Base-by-base conservation (phyloP, 208 protist species). In the Wallacemonas rigidus region DNA sequence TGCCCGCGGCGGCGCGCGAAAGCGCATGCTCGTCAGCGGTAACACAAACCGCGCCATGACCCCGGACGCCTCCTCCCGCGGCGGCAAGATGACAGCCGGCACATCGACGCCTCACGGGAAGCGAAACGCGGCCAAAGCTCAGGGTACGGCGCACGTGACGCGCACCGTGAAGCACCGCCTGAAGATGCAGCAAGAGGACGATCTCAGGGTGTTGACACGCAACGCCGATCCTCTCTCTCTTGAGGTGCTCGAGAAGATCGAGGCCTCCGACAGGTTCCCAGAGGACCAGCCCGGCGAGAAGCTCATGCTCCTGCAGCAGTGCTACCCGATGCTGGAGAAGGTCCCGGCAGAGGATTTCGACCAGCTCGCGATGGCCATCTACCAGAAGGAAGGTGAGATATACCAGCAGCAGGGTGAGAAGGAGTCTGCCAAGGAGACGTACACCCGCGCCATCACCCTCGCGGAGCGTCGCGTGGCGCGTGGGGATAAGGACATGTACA, bases 381-480 rank as follows among this genome's bases (percentile, higher is more conserved):
- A 92, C 71, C 85, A 91, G 73, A 90, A 91, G 72, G 86, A 95
- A 55, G 91, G 86, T 4, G 88, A 93, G 40, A 75, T 87, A 17
- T 90, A 91, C 73, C 69, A 89, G 51, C 56, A 77, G 44, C 75
- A 84, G 65, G 76, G 72, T 7, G 83, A 90, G 67, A 73, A 54
- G 9, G 79, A 90, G 35, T 82, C 58, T 56, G 91, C 91, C 40
- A 92, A 89, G 69, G 80, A 82, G 41, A 76, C 78, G 40, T 95
- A 91, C 77, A 77, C 76, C 35, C 79, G 84, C 38, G 91, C 85
- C 26, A 94, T 95, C 80, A 83, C 84, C 56, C 78, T 95, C 36
- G 91, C 91, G 8, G 88, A 95, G 72, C 79, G 79, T 53, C 80
- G 82, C 36, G 88, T 95, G 36, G 91, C 91, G n/a, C 82, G 87